These are phyloP conservation scores for Halenospora varia DNA, from an alignment of 495 filamentous ascomycete species.

Conservation along the genomic window DNA sequence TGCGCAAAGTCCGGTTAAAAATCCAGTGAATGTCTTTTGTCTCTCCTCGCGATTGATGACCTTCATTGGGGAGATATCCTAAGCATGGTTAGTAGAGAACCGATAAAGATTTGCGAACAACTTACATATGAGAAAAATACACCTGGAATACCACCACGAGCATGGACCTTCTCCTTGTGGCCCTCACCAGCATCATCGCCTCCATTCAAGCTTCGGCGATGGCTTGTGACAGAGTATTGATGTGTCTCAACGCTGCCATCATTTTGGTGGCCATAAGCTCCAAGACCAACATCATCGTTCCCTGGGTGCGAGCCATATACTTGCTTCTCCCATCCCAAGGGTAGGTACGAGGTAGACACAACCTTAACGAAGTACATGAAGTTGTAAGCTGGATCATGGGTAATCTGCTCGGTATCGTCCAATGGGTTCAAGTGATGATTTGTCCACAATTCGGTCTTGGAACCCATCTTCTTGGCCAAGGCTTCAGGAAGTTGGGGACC, in stretches of 20 bases:
- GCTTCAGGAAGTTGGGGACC: slow-evolving; percentile 84
- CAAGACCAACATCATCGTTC: slow-evolving; percentile 55
- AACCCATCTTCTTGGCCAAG: slow-evolving; percentile 56
- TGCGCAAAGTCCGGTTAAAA: slow-evolving; percentile 90
- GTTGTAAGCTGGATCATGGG: slow-evolving; percentile 80
- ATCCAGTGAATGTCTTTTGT: slow-evolving; percentile 80
- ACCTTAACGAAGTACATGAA: slow-evolving; percentile 99
- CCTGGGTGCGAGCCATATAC: slow-evolving; percentile 36
- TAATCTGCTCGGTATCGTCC: slow-evolving; percentile 74
- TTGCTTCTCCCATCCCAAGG: slow-evolving; percentile 67
- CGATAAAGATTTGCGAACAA: slow-evolving; percentile 16
- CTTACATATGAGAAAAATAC: slow-evolving; percentile 96
- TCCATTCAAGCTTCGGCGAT: slow-evolving; percentile 79
- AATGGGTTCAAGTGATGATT: slow-evolving; percentile 91
- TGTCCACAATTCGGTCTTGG: slow-evolving; percentile 58
- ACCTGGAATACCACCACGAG: slow-evolving; percentile 86
- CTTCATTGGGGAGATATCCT: slow-evolving; percentile 99
- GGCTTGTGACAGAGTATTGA: slow-evolving; percentile 94
- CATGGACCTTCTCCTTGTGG: slow-evolving; percentile 86
- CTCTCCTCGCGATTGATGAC: slow-evolving; percentile 95
- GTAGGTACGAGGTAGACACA: slow-evolving; percentile 89
- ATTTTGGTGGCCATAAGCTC: slow-evolving; percentile 54
- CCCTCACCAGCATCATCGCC: slow-evolving; percentile 79
- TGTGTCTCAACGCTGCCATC: slow-evolving; percentile 92
- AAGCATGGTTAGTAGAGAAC: slow-evolving; percentile 3